Evolutionary conservation across 106 monocot species (phyloP).

Genomic region (Allium fistulosum): DNA sequence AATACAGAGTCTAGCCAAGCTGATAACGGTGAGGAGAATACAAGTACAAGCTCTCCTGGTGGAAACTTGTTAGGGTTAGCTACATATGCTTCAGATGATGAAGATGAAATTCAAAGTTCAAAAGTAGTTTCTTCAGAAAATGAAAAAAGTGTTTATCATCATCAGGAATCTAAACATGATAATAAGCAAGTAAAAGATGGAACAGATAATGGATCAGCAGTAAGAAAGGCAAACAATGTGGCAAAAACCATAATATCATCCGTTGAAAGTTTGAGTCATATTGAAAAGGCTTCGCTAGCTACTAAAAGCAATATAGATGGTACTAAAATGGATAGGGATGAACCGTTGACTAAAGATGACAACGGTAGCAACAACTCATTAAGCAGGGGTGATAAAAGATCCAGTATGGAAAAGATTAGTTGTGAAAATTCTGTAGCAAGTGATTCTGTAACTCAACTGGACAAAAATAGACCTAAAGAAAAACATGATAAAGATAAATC

Average conservation of each 20-base stretch:
- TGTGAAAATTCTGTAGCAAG: slow-evolving; percentile 12
- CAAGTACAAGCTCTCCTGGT: slow-evolving; percentile 19
- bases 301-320: slow-evolving; percentile 1
- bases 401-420: neutral
- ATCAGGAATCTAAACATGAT: slow-evolving; percentile 8
- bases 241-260: slow-evolving; percentile 5
- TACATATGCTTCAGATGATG: slow-evolving; percentile 61
- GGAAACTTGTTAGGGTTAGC: slow-evolving; percentile 62
- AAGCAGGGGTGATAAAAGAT: neutral
- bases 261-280: slow-evolving; percentile 8
- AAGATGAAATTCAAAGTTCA: slow-evolving; percentile 18
- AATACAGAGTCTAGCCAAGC: slow-evolving; percentile 12
- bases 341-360: slow-evolving; percentile 7
- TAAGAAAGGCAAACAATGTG: neutral
- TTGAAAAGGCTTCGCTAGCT: slow-evolving; percentile 12
- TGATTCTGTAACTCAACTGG: slow-evolving; percentile 16
- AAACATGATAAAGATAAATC: slow-evolving; percentile 20
- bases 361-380: slow-evolving; percentile 8
- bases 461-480: slow-evolving; percentile 22
- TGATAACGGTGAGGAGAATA: slow-evolving; percentile 14
- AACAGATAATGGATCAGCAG: neutral
- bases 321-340: slow-evolving; percentile 2
- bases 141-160: neutral
- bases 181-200: neutral
- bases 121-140: slow-evolving; percentile 7